A percentile compares a stretch with the other conserved stretches of the same genome.
Evolutionary conservation across 2,329 filamentous ascomycete species (phyloP).

Genomic region (Ophiostoma populinum): DNA sequence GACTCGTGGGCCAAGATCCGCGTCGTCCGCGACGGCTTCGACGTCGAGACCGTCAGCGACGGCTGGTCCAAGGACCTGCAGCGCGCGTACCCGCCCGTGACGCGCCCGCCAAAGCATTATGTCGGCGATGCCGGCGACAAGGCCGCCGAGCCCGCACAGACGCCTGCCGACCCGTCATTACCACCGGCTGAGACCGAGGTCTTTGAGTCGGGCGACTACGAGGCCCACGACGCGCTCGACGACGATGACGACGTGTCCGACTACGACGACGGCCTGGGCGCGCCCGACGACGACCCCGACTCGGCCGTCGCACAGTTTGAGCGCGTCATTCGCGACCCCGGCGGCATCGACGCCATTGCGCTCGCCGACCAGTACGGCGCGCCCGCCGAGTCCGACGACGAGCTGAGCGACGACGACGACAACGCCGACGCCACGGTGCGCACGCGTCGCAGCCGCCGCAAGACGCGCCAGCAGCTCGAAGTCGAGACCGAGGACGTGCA

Average conservation of each 20-base stretch:
- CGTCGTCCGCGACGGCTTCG: constrained; percentile 78
- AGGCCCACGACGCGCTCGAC: background rate
- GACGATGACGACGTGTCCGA: background rate
- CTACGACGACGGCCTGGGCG: constrained; percentile 12
- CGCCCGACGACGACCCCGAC: constrained; percentile 21
- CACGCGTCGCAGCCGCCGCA: background rate
- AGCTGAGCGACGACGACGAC: background rate
- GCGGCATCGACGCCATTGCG: constrained; percentile 43
- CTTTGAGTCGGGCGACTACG: constrained; percentile 2
- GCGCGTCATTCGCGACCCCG: constrained; percentile 57
- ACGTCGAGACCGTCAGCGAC: constrained; percentile 70
- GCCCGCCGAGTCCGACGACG: background rate
- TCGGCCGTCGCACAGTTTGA: constrained; percentile 60
- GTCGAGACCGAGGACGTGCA: constrained; percentile 59
- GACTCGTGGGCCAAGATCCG: constrained; percentile 97
- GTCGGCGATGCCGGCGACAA: too few species aligned
- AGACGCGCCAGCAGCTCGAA: constrained; percentile 27
- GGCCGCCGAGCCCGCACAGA: background rate
- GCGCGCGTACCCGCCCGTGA: constrained; percentile 22
- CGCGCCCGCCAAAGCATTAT: constrained; percentile 5
- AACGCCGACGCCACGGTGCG: background rate
- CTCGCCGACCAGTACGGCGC: constrained; percentile 30
- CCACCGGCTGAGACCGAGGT: constrained; percentile 1
- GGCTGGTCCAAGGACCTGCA: constrained; percentile 79
- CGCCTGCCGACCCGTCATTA: constrained; percentile 1